Base-by-base conservation (phyloP, 495 filamentous ascomycete genomes). In the Evernia prunastri region DNA sequence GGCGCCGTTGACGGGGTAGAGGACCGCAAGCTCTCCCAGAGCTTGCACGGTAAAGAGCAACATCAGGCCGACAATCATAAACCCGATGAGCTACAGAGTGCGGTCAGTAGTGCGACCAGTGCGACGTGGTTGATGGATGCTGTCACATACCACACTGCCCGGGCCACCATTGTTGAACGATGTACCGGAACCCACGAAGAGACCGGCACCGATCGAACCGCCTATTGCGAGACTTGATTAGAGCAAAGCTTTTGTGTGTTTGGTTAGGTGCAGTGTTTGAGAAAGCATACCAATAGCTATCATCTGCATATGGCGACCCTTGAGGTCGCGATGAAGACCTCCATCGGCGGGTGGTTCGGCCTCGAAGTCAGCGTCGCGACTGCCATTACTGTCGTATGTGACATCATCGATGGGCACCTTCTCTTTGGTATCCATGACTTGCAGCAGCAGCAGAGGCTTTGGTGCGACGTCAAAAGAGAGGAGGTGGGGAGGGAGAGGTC, bases 281-380 rank as follows among this genome's bases (percentile, higher is more conserved):
- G 3, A 25, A 11, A 20, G 4, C 13, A 59, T 71, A 82, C 85
- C 87, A 67, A 90, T 86, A 58, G 87, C 87, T 73, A 89, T 88
- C 84, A 90, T 88, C 64, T 89, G 87, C 80, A 89, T 83, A 68
- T 90, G 87, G 36, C 86, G 80, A 51, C 75, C 73, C 67, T 82
- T 76, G 45, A 86, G 67, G 51, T 75, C 74, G 40, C 79, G 70
- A 42, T 73, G 69, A 20, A 82, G 72, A 57, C 47, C 62, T 27
- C 59, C 63, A 15, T 29, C 37, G 27, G 47, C 39, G 6, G 31
- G n/a, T 7, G 45, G 39, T 33, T 60, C 37, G 27, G 56, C 39
- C 1, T 69, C 61, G 23, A 59, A 61, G 11, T 63, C 63, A 17
- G 63, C 36, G n/a, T 68, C 63, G 23, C 43, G 40, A 36, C 59